Evolutionary conservation across 345 rosid genomes (phyloP).

Genomic region (Abelmoschus esculentus): DNA sequence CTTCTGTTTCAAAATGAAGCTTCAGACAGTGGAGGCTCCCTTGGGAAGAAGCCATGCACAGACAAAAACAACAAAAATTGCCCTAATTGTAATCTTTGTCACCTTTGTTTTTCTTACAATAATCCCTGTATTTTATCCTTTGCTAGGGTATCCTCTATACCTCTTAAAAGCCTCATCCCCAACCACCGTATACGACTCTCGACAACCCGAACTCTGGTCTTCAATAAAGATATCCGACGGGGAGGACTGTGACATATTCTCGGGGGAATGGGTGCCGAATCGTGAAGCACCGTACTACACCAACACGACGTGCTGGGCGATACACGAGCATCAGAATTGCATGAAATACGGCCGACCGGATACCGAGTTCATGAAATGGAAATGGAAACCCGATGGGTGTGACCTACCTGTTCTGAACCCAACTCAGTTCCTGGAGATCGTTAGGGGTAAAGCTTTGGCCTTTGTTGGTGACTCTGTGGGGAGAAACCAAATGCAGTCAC

Average conservation of each 20-base stretch:
- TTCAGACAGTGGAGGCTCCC: constrained; percentile 19
- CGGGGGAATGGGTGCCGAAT: constrained; percentile 79
- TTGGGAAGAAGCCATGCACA: not conserved
- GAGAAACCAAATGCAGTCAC: constrained; percentile 92
- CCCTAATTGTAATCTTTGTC: constrained; percentile 11
- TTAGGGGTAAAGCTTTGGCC: constrained; percentile 71
- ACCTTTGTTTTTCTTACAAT: constrained; percentile 24
- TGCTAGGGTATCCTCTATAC: constrained; percentile 20
- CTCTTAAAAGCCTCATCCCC: not conserved
- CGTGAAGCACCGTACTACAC: constrained; percentile 74
- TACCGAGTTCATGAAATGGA: constrained; percentile 61
- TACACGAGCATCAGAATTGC: constrained; percentile 24
- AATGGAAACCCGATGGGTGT: constrained; percentile 73
- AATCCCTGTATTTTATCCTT: constrained; percentile 35
- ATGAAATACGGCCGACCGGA: constrained; percentile 83
- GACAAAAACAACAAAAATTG: constrained; percentile 17
- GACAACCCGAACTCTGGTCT: not conserved
- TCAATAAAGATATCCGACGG: not conserved
- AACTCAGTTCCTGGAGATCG: constrained; percentile 54
- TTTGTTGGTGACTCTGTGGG: constrained; percentile 86
- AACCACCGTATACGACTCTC: not conserved
- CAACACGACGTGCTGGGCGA: constrained; percentile 84
- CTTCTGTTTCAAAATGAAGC: not conserved
- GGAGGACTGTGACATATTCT: not conserved
- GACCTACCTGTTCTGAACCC: constrained; percentile 70